Evolutionary conservation across 371 early-diverging fungal species (phyloP).

Genomic region (Mucor indicus): DNA sequence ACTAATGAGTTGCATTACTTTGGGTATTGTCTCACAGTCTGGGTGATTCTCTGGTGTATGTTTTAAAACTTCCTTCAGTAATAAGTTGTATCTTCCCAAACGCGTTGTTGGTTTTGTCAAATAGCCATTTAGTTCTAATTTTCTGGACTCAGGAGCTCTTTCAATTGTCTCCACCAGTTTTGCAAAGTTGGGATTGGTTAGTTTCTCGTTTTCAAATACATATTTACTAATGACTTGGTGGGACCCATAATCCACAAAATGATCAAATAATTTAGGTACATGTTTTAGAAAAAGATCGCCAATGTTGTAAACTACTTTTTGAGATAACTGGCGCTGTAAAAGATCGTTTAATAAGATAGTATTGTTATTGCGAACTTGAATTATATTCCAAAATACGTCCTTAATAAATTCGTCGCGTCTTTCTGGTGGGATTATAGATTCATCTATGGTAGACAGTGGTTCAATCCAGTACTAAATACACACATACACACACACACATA

Average conservation of each 20-base stretch:
- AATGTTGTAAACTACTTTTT: slow-evolving; percentile 69
- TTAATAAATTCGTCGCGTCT: not conserved
- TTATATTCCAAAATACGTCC: slow-evolving; percentile 81
- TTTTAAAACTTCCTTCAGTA: slow-evolving; percentile 84
- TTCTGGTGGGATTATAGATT: too few relatives aligned
- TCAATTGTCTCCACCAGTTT: slow-evolving; percentile 77
- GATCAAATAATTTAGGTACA: slow-evolving; percentile 64
- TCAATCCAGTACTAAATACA: not conserved
- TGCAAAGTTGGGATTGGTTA: slow-evolving; percentile 62
- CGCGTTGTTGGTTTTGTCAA: slow-evolving; percentile 84
- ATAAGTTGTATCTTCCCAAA: slow-evolving; percentile 84
- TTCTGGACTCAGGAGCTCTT: slow-evolving; percentile 74
- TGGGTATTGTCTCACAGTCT: slow-evolving; percentile 64
- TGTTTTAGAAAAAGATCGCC: slow-evolving; percentile 84
- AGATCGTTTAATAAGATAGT: slow-evolving; percentile 63
- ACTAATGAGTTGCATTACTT: slow-evolving; percentile 67
- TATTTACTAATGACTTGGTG: slow-evolving; percentile 85
- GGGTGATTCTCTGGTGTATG: slow-evolving; percentile 80
- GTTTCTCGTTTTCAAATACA: slow-evolving; percentile 76
- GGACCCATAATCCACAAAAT: slow-evolving; percentile 87
- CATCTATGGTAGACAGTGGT: not conserved
- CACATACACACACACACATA: too few relatives aligned
- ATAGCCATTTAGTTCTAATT: slow-evolving; percentile 79
- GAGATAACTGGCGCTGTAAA: slow-evolving; percentile 67
- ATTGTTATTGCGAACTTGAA: slow-evolving; percentile 71